Base-by-base conservation (phyloP, 1,284 basidiomycete species). In the Clitocybe nebularis region DNA sequence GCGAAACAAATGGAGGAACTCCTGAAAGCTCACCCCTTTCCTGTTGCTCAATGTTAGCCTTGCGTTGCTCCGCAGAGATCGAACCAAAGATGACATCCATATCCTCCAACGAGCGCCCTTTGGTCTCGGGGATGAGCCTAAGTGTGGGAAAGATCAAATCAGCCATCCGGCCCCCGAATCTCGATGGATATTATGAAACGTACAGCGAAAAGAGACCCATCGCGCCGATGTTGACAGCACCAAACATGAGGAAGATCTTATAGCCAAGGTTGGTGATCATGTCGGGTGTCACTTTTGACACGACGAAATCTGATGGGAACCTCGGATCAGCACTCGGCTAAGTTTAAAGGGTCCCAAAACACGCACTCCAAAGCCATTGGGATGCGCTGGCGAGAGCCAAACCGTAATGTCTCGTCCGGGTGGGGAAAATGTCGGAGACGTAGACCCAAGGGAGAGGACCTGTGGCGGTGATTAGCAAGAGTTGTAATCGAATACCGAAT, bases 31-130 rank as follows among this genome's bases (percentile, higher is more conserved):
- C 37, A 68, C 71, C 69, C 42, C 58, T 66, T 51, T 75, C 69
- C 28, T 69, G 66, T 50, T 60, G 66, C 35, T 62, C 63, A 46
- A 86, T 80, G 43, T 80, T 69, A 2, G 68, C 74, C 37, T 68
- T 66, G 43, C 84, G 76, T 51, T 79, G 57, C 52, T 80, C 81
- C 16, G 66, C 67, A 14, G 71, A 71, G 19, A 88, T 72, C 0
- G 80, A 55, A 3, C 86, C 88, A 53, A 92, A 90, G 50, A 91
- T 72, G 55, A 90, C 61, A 59, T 91, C 88, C 85, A 90, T 88
- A 55, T 85, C 82, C 55, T 87, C 84, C 49, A 89, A 63, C 55
- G 75, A 79, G 43, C 75, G 73, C 5, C 84, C 84, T 58, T 84
- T 84, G 4, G 87, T 90, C 65, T 90, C 88, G 0, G 85, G 85